Conservation (phyloP, 164 flowering plant genomes). For the Kingdonia uniflora region DNA sequence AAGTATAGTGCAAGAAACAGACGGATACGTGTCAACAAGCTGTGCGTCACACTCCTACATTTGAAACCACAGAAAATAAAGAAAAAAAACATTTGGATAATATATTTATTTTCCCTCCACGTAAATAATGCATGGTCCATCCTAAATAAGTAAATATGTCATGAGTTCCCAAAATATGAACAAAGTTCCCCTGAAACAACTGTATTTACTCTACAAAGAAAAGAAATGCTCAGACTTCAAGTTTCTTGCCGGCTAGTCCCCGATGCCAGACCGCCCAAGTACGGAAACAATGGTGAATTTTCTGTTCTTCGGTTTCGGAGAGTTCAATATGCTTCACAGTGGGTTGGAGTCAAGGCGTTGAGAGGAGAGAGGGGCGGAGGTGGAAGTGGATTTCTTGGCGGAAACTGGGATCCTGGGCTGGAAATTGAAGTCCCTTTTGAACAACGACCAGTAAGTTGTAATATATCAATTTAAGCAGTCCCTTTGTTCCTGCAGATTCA, state of each 20-base stretch:
- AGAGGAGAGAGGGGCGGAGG: slow-evolving; percentile 53
- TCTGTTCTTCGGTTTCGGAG: slow-evolving; percentile 14
- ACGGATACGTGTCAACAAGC: slow-evolving; percentile 19
- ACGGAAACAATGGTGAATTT: slow-evolving; percentile 16
- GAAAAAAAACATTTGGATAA: slow-evolving; percentile 2
- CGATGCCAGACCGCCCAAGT: slow-evolving; percentile 15
- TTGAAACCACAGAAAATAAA: slow-evolving; percentile 14
- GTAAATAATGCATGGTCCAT: slow-evolving; percentile 16
- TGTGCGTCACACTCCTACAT: slow-evolving; percentile 8
- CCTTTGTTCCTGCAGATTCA: no score
- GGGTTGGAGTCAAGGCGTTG: slow-evolving; percentile 37
- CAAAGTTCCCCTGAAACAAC: background rate
- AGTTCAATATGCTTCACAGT: slow-evolving; percentile 3
- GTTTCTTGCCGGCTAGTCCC: slow-evolving; percentile 33
- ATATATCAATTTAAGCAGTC: no score
- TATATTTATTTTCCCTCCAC: slow-evolving; percentile 22
- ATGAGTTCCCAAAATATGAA: background rate
- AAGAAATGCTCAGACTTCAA: slow-evolving; percentile 53
- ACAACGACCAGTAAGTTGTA: slow-evolving; percentile 71
- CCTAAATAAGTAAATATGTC: background rate
- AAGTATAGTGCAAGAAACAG: slow-evolving; percentile 19
- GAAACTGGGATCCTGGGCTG: slow-evolving; percentile 80
- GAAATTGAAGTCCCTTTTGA: slow-evolving; percentile 92
- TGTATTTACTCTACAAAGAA: background rate
- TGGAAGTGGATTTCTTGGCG: slow-evolving; percentile 41